Base-by-base conservation (phyloP, 177 flowering plant genomes). In the Vitis hybrid region DNA sequence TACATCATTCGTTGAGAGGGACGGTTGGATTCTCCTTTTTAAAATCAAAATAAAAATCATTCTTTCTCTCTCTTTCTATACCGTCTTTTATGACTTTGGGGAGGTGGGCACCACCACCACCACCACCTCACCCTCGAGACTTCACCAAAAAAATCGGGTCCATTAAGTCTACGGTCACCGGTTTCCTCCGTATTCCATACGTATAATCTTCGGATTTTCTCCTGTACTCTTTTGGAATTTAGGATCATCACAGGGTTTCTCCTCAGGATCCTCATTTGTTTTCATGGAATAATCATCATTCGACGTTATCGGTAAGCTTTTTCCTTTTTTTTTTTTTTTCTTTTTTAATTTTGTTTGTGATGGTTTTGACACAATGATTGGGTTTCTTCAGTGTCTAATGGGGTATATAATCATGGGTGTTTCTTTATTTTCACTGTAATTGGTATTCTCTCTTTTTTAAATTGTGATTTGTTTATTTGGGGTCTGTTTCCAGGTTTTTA, bases 321-420 rank as follows among this genome's bases (percentile, higher is more conserved):
- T 27, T 27, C 30, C 32, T 56, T 58, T 35, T 19, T 46, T 30
- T 10, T 27, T 52, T 56, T 52, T 48, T 27, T 63, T 35, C 18
- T 16, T 16, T 19, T 52, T 30, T 10, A 6, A 18, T 70, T 70
- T 49, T 14, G 35, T 50, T 51, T 40, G 50, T 60, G 64, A 35
- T 68, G 68, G 55, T 48, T 70, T 71, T 46, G 70, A 48, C 62
- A 14, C 50, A 56, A 48, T 76, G 52, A 71, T 75, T 69, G 55
- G 54, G 5, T 21, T 67, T 64, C 30, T 70, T 49, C 14, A 32
- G 62, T 76, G 46, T 10, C 59, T 56, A 70, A 56, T 76, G 72
- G 70, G 60, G 66, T 35, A 64, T 40, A 27, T 78, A 65, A 68
- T 76, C 70, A 72, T 79, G 76, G 79, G 74, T 65, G 64, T 75